Percentiles rank a stretch among this genome's conserved stretches.
phyloP scores from a whole-genome alignment of 192 early-diverging fungal genomes.

The Lobulomyces angularis region DNA sequence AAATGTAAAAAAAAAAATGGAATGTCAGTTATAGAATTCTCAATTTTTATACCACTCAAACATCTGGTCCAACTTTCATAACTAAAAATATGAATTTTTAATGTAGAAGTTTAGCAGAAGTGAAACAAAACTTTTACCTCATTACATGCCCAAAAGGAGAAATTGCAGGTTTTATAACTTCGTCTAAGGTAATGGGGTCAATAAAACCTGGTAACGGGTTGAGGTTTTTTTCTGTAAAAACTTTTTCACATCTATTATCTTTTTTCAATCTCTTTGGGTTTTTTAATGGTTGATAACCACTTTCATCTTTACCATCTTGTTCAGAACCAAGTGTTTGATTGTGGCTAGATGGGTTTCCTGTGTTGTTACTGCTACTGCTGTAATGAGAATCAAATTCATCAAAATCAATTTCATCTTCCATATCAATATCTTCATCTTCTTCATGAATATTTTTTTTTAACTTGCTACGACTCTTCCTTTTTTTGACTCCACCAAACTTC shows the following conservation, averaged over 20 bases:
- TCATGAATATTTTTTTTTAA: conserved; percentile 28
- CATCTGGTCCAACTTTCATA: conserved; percentile 61
- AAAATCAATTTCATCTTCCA: conserved; percentile 48
- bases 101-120: background rate
- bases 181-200: conserved; percentile 89
- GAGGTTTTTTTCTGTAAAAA: conserved; percentile 29
- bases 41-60: too few species aligned
- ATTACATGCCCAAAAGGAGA: conserved; percentile 88
- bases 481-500: conserved; percentile 3
- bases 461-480: conserved; percentile 34
- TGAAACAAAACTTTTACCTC: conserved; percentile 36
- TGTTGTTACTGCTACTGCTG: conserved; percentile 12
- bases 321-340: conserved; percentile 2
- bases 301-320: conserved; percentile 14
- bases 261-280: too few species aligned
- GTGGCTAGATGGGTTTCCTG: background rate
- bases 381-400: conserved; percentile 51
- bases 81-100: background rate
- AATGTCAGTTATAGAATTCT: too few species aligned
- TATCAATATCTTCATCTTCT: conserved; percentile 43
- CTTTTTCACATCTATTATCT: conserved; percentile 29
- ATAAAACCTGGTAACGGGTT: conserved; percentile 86
- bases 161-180: conserved; percentile 81
- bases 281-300: too few species aligned
- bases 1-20: too few species aligned